A percentile compares a stretch with the other conserved stretches of the same genome.
Conservation (phyloP, 257 asterid species). For the Solanum boliviense region DNA sequence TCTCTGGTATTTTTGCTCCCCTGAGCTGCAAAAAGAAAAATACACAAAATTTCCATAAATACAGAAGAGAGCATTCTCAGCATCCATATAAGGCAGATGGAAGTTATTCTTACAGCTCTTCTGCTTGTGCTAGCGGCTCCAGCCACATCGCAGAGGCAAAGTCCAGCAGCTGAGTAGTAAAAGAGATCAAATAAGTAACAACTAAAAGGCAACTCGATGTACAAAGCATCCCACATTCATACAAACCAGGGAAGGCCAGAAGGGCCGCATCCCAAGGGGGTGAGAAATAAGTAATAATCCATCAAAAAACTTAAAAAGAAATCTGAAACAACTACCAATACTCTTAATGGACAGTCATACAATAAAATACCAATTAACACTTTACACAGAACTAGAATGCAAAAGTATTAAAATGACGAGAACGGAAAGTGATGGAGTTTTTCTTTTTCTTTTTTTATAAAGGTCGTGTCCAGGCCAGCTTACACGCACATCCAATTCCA, state of each 20-base stretch:
- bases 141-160: conserved; percentile 55
- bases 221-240: not conserved
- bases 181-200: conserved; percentile 8
- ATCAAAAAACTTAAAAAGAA: not conserved
- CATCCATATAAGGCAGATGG: not conserved
- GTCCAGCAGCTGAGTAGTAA: conserved; percentile 50
- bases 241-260: not conserved
- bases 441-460: not conserved
- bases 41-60: not conserved
- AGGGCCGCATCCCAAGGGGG: not conserved
- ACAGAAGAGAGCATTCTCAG: not conserved
- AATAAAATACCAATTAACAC: not conserved
- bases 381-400: not conserved
- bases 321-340: not conserved
- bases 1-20: conserved; percentile 87
- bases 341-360: not conserved
- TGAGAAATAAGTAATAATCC: not conserved
- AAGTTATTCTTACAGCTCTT: conserved; percentile 70
- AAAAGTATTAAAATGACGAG: not conserved
- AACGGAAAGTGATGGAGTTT: not conserved
- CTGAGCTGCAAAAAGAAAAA: conserved; percentile 58
- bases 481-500: not conserved
- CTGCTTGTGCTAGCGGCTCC: conserved; percentile 81
- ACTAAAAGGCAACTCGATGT: not conserved
- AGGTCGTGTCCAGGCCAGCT: not conserved